Conservation (phyloP, 495 filamentous ascomycete genomes). For the Neurospora hispaniola region DNA sequence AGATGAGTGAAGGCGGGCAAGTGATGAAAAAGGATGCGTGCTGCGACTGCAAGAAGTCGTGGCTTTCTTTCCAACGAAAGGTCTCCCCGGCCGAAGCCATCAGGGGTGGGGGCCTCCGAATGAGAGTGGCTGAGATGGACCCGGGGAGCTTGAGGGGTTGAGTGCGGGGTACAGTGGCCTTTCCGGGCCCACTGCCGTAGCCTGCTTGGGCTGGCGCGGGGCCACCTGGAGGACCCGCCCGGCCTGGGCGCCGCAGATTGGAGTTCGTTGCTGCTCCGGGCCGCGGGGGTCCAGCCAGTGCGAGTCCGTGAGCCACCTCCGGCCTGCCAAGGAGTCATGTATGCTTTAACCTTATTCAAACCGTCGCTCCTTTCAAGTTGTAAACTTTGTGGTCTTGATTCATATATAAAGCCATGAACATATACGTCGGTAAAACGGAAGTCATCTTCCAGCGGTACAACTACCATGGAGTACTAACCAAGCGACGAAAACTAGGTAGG, state of each 20-base stretch:
- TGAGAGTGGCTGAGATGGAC: background rate
- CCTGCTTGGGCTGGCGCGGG: conserved; percentile 1
- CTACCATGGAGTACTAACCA: background rate
- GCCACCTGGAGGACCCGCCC: background rate
- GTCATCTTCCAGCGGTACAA: background rate
- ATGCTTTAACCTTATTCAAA: too few species aligned
- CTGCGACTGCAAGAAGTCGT: conserved; percentile 32
- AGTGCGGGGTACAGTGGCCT: background rate
- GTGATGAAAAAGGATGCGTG: conserved; percentile 12
- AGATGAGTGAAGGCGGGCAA: conserved; percentile 3
- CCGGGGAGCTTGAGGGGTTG: background rate
- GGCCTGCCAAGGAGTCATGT: background rate
- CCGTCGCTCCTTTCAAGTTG: too few species aligned
- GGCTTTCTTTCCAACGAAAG: conserved; percentile 24
- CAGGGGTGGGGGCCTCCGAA: background rate
- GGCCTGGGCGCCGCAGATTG: background rate
- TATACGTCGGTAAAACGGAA: too few species aligned
- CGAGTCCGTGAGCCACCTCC: background rate
- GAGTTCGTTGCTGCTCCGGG: background rate
- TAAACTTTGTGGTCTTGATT: too few species aligned
- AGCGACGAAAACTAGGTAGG: background rate
- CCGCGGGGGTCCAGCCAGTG: background rate
- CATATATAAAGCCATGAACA: too few species aligned
- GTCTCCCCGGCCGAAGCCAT: conserved; percentile 4
- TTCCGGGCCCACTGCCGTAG: background rate